Base-by-base conservation (phyloP, 2,329 filamentous ascomycete species). In the Stromatinia cepivora region DNA sequence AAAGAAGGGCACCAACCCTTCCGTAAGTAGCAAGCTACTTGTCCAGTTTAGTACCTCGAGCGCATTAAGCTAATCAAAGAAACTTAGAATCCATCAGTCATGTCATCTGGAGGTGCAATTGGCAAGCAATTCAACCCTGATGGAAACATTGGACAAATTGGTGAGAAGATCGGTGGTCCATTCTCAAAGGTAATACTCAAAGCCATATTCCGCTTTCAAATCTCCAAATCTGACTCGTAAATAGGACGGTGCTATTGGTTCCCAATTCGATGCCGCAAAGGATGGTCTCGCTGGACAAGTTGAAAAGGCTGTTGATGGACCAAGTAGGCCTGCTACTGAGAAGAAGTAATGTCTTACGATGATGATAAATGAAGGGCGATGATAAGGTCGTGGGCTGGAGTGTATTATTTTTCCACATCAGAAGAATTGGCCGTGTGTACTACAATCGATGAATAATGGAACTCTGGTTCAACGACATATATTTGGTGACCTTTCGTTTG, bases 211-310 rank as follows among this genome's bases (percentile, higher is more conserved):
- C 2, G 4, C 9, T 10, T 5, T 0, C 13, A 28, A 1, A 9
- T 3, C 48, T 36, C 20, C 15, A 8, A 50, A 50, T 11, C 31
- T 62, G 31, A 62, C 1, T 20, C 4, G 4, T 17, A 1, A 25
- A 50, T 7, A 62, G 59, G 59, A 62, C 3, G 59, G 59, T 50
- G 59, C 45, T 10, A 62, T 62, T 7, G 59, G 59, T 25, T 62
- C 59, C 4, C 59, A 62, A 25, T 62, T 62, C 22, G 59, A 62
- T 20, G 59, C 59, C 17, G 59, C 59, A 4, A 62, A 62, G 31
- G 59, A 62, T 36, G 45, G 59, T 50, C 59, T 62, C 28, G 59
- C 59, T 36, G 59, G 59, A 62, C 59, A 62, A 22, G 59, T 62
- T 50, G 59, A 62, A 13, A 62, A 62, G 31, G 59, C 59, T 11